Evolutionary conservation across 768 basidiomycete species (phyloP).

Genomic region (Exidia glandulosa): DNA sequence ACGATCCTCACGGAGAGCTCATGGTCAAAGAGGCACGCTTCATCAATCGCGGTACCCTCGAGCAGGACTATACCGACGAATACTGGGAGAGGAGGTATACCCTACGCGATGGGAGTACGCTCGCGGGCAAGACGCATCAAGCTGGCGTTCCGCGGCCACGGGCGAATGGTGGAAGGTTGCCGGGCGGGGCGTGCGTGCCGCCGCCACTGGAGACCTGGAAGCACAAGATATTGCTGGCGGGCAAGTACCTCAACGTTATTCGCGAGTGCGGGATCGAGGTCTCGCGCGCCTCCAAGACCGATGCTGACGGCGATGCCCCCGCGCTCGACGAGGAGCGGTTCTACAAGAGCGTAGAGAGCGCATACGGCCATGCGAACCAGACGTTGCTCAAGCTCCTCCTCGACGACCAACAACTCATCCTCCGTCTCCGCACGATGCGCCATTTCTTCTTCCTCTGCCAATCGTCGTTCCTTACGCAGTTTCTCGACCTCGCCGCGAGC

Average conservation of each 20-base stretch:
- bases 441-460: constrained; percentile 97
- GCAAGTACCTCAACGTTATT: constrained; percentile 97
- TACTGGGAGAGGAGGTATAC: constrained; percentile 98
- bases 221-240: constrained; percentile 89
- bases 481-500: constrained; percentile 74
- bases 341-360: constrained; percentile 82
- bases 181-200: constrained; percentile 92
- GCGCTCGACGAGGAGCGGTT: constrained; percentile 82
- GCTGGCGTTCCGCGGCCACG: constrained; percentile 66
- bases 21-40: constrained; percentile 91
- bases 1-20: constrained; percentile 89
- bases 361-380: constrained; percentile 88
- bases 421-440: constrained; percentile 88
- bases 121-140: constrained; percentile 50
- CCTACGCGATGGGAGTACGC: constrained; percentile 42
- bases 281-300: constrained; percentile 27
- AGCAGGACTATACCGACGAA: constrained; percentile 94
- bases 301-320: constrained; percentile 35
- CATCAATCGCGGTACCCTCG: constrained; percentile 81
- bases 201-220: constrained; percentile 90
- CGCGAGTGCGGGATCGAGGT: constrained; percentile 93
- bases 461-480: constrained; percentile 88
- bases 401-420: constrained; percentile 80
- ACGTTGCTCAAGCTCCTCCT: constrained; percentile 82
- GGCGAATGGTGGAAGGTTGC: constrained; percentile 49